A percentile compares a stretch with the other conserved stretches of the same genome.
Evolutionary conservation across 768 basidiomycete species (phyloP).

Genomic region (Chalciporus chontae): DNA sequence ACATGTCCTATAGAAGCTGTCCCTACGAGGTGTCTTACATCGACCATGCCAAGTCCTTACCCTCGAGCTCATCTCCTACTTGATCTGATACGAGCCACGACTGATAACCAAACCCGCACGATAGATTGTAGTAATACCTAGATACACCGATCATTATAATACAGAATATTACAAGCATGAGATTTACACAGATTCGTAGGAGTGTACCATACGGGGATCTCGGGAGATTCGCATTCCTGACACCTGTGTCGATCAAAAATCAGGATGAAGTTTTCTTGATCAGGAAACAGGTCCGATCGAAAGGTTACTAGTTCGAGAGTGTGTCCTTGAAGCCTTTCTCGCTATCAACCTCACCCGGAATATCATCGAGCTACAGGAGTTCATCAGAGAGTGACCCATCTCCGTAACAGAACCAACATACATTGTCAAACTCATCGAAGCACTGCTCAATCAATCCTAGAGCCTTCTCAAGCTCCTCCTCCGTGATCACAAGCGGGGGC

Average conservation of each 20-base stretch:
- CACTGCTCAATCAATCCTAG: constrained; percentile 74
- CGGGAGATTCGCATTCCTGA: not conserved
- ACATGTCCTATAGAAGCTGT: constrained; percentile 35
- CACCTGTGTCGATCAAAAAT: not conserved
- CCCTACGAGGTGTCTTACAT: constrained; percentile 68
- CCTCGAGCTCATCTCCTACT: no score
- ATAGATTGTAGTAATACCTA: no score
- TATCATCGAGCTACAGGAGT: constrained; percentile 45
- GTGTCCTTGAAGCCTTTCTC: constrained; percentile 54
- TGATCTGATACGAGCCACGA: no score
- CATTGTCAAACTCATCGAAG: constrained; percentile 77
- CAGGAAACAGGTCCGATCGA: no score
- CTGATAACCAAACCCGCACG: no score
- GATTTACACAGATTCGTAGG: not conserved
- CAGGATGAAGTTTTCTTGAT: not conserved
- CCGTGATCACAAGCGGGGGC: constrained; percentile 91
- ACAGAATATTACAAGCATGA: not conserved
- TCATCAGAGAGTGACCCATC: no score
- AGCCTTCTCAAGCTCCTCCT: constrained; percentile 74
- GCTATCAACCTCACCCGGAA: constrained; percentile 62
- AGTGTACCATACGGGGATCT: not conserved
- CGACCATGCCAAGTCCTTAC: no score
- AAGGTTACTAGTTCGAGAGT: constrained; percentile 19
- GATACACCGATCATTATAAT: constrained; percentile 11
- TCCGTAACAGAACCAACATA: constrained; percentile 29